These are phyloP conservation scores for Teratosphaeria epicoccoides DNA, from an alignment of 2,329 filamentous ascomycete genomes.

Conservation along the genomic window DNA sequence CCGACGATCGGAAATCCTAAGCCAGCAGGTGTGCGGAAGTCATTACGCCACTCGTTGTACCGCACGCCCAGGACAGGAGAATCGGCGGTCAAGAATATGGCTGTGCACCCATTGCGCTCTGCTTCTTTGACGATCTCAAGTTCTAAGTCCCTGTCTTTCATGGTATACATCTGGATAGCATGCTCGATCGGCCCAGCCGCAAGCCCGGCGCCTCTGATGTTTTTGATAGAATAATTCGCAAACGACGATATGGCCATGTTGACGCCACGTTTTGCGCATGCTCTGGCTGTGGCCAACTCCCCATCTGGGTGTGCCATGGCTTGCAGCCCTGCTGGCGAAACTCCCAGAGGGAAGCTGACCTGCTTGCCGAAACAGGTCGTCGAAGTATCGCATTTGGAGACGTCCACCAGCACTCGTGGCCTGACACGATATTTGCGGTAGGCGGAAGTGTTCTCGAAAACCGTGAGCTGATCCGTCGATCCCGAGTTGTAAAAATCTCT, in stretches of 20 bases:
- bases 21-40: slow-evolving; percentile 31
- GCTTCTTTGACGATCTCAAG: slow-evolving; percentile 26
- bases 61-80: slow-evolving; percentile 43
- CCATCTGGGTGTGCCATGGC: slow-evolving; percentile 42
- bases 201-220: slow-evolving; percentile 32
- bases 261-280: slow-evolving; percentile 34
- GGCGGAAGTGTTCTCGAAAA: slow-evolving; percentile 43
- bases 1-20: slow-evolving; percentile 21
- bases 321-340: slow-evolving; percentile 43
- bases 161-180: slow-evolving; percentile 45
- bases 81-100: slow-evolving; percentile 46
- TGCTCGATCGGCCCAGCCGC: slow-evolving; percentile 31
- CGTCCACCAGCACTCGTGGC: slow-evolving; percentile 28
- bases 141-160: slow-evolving; percentile 41
- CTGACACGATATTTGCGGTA: slow-evolving; percentile 35
- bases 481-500: slow-evolving; percentile 48
- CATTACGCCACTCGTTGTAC: slow-evolving; percentile 44
- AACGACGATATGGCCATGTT: slow-evolving; percentile 41
- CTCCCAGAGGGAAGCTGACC: slow-evolving; percentile 40
- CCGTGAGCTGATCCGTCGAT: slow-evolving; percentile 44
- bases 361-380: slow-evolving; percentile 35
- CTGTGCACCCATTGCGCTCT: slow-evolving; percentile 37
- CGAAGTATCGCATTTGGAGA: slow-evolving; percentile 28
- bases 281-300: slow-evolving; percentile 39
- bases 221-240: slow-evolving; percentile 36